Percentiles rank a stretch among this genome's conserved stretches.
These are phyloP conservation scores for Geotrichum fermentans DNA, from an alignment of 1,139 yeast genomes.

Conservation along the genomic window DNA sequence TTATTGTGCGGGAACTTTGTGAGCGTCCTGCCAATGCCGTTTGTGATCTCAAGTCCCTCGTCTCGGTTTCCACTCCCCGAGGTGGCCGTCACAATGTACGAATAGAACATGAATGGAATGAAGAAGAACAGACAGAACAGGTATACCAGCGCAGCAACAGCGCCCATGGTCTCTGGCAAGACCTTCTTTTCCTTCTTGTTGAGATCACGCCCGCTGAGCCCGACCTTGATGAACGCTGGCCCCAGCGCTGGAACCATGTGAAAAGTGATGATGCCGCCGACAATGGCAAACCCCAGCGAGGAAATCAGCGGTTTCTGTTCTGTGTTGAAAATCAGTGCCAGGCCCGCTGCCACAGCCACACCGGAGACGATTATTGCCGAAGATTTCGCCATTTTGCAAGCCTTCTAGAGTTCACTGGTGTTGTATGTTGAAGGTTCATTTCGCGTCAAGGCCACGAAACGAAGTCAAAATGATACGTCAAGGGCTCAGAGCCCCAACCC, in stretches of 20 bases:
- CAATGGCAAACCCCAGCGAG: conserved; percentile 54
- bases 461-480: neutral
- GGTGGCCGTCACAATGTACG: conserved; percentile 60
- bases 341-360: conserved; percentile 19
- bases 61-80: conserved; percentile 55
- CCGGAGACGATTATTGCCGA: conserved; percentile 4
- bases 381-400: conserved; percentile 2
- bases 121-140: conserved; percentile 74
- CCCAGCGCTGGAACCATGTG: conserved; percentile 63
- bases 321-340: conserved; percentile 25
- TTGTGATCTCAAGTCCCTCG: conserved; percentile 32
- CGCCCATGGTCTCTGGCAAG: conserved; percentile 89
- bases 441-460: no score
- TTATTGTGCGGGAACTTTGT: conserved; percentile 70
- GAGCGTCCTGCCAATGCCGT: conserved; percentile 24
- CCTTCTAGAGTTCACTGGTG: neutral
- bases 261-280: conserved; percentile 60
- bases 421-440: neutral
- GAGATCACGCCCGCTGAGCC: conserved; percentile 78
- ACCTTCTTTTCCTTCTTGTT: conserved; percentile 66
- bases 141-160: conserved; percentile 76
- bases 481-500: neutral
- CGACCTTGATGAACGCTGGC: conserved; percentile 64
- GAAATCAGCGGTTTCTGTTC: conserved; percentile 31
- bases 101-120: conserved; percentile 85